These are phyloP conservation scores for Monoraphidium neglectum DNA, from an alignment of 139 green algal species.

Conservation along the genomic window DNA sequence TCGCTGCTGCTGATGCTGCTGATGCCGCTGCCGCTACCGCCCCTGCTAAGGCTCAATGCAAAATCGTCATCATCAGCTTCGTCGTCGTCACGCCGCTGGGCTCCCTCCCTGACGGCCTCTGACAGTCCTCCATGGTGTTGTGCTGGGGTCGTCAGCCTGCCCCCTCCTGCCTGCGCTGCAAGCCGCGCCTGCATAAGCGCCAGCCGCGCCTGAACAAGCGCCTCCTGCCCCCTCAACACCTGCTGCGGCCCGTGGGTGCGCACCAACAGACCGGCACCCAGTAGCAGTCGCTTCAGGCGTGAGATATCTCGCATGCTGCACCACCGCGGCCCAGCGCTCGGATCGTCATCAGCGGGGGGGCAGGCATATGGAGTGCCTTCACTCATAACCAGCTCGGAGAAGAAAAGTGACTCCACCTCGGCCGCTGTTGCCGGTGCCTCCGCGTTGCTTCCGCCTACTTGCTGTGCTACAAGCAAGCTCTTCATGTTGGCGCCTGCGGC, in stretches of 20 bases:
- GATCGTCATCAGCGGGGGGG: background rate
- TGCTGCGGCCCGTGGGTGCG: constrained; percentile 17
- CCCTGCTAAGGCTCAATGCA: background rate
- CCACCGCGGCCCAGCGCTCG: background rate
- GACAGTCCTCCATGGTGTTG: background rate
- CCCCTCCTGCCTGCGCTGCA: background rate
- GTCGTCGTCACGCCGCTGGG: background rate
- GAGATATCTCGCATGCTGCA: constrained; percentile 11
- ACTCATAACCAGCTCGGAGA: constrained; percentile 23
- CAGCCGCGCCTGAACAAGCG: constrained; percentile 3
- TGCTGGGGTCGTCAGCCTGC: background rate
- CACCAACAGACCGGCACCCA: constrained; percentile 24
- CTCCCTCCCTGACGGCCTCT: background rate
- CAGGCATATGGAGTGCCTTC: constrained; percentile 30
- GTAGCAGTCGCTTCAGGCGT: constrained; percentile 21
- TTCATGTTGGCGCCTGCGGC: too few relatives aligned
- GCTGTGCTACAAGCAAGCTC: too few relatives aligned
- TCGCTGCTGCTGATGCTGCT: background rate
- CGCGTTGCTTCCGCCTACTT: too few relatives aligned
- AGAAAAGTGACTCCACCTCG: constrained; percentile 23
- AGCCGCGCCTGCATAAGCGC: background rate
- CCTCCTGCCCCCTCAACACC: constrained; percentile 19
- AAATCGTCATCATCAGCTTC: background rate
- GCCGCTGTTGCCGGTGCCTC: too few relatives aligned
- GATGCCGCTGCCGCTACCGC: background rate